Percentiles rank a stretch among this genome's conserved stretches.
Evolutionary conservation across 768 basidiomycete genomes (phyloP).

Genomic region (Phanerodontia chrysosporium): DNA sequence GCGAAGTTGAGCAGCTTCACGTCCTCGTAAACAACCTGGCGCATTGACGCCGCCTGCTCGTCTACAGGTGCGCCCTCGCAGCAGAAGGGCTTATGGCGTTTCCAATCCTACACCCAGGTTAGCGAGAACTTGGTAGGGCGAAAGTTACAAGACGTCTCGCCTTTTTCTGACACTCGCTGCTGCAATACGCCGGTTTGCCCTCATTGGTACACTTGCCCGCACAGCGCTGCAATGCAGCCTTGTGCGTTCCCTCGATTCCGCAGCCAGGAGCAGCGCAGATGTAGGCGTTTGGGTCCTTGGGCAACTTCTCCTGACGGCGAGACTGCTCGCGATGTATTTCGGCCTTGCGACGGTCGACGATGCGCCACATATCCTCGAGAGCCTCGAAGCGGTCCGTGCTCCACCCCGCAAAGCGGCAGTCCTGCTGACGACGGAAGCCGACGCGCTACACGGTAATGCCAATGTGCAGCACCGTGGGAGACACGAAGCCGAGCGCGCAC

Average conservation of each 20-base stretch:
- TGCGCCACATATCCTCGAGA: slow-evolving; percentile 2
- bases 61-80: neutral
- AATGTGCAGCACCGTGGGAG: neutral
- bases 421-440: neutral
- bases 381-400: neutral
- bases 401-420: neutral
- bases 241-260: slow-evolving; percentile 9
- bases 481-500: slow-evolving; percentile 2
- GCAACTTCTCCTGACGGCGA: neutral
- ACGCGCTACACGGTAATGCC: neutral
- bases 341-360: neutral
- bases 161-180: slow-evolving; percentile 6
- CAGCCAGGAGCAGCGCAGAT: slow-evolving; percentile 11
- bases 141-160: neutral
- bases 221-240: slow-evolving; percentile 9
- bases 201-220: slow-evolving; percentile 1
- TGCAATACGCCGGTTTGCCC: slow-evolving; percentile 13
- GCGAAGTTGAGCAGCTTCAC: too few species aligned
- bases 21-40: neutral
- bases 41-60: neutral
- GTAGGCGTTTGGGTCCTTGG: slow-evolving; percentile 10
- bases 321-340: neutral
- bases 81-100: slow-evolving; percentile 8
- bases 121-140: neutral
- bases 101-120: slow-evolving; percentile 3